Evolutionary conservation across 257 asterid genomes (phyloP).

Genomic region (Solanum habrochaites): DNA sequence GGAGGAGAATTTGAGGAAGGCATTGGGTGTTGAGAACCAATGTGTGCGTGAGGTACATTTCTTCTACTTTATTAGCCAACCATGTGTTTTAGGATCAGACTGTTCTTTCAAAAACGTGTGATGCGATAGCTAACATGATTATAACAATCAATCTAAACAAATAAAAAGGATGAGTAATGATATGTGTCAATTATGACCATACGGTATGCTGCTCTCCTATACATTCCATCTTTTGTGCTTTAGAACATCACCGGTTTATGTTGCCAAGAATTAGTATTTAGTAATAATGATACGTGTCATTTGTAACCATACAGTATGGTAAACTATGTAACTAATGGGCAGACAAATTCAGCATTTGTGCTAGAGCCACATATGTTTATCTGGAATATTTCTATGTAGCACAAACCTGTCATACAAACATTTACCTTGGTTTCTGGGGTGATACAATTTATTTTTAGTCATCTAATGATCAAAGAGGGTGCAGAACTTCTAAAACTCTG

Average conservation of each 20-base stretch:
- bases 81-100: not conserved
- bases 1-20: slow-evolving; percentile 83
- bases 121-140: not conserved
- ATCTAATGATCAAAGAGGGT: not conserved
- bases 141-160: not conserved
- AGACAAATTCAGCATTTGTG: not conserved
- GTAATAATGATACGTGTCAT: not conserved
- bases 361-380: not conserved
- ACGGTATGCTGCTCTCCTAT: not conserved
- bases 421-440: not conserved
- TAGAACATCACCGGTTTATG: not conserved
- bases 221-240: not conserved
- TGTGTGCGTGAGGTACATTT: slow-evolving; percentile 74
- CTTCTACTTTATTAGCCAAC: not conserved
- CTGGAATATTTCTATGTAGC: not conserved
- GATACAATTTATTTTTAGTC: not conserved
- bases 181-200: not conserved
- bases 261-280: not conserved
- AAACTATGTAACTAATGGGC: not conserved
- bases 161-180: not conserved
- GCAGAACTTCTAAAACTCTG: not conserved
- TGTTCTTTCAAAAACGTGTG: slow-evolving; percentile 4
- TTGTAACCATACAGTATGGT: not conserved
- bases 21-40: slow-evolving; percentile 91
- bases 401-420: not conserved